Evolutionary conservation across 768 basidiomycete species (phyloP).

Genomic region (Pulveroboletus sp.): DNA sequence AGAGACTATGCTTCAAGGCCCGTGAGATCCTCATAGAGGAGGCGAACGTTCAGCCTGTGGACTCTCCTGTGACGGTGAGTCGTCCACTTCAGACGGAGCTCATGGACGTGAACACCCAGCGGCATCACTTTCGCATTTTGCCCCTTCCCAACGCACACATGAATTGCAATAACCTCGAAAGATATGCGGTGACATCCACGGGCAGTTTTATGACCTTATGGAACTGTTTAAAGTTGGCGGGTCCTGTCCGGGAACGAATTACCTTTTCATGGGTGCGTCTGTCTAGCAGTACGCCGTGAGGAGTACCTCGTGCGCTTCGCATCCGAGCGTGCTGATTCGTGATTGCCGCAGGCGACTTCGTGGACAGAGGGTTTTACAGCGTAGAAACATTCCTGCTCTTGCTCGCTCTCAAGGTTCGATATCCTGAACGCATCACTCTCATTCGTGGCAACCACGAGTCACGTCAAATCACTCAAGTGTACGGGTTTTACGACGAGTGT

Average conservation of each 20-base stretch:
- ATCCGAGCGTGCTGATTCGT: slow-evolving; percentile 8
- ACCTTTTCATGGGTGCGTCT: slow-evolving; percentile 88
- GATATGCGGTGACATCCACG: slow-evolving; percentile 96
- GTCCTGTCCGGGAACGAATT: slow-evolving; percentile 88
- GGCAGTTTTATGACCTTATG: slow-evolving; percentile 95
- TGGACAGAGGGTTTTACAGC: slow-evolving; percentile 95
- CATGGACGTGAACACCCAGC: slow-evolving; percentile 1
- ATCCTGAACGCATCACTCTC: slow-evolving; percentile 94
- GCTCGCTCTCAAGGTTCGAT: slow-evolving; percentile 93
- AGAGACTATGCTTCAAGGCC: slow-evolving; percentile 91
- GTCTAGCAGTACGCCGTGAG: not conserved
- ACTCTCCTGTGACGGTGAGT: slow-evolving; percentile 90
- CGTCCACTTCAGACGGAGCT: not conserved
- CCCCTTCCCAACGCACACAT: not conserved
- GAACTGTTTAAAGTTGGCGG: slow-evolving; percentile 94
- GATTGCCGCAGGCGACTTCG: slow-evolving; percentile 77
- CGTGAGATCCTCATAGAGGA: slow-evolving; percentile 97
- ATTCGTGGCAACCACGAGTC: slow-evolving; percentile 98
- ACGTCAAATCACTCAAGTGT: slow-evolving; percentile 94
- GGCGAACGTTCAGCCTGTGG: slow-evolving; percentile 94
- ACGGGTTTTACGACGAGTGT: slow-evolving; percentile 95
- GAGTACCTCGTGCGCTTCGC: slow-evolving; percentile 4
- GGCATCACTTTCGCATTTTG: not conserved
- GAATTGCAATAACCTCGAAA: slow-evolving; percentile 26
- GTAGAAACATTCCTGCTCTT: slow-evolving; percentile 95